Evolutionary conservation across 768 basidiomycete species (phyloP).

Genomic region (Termitomyces sp.): DNA sequence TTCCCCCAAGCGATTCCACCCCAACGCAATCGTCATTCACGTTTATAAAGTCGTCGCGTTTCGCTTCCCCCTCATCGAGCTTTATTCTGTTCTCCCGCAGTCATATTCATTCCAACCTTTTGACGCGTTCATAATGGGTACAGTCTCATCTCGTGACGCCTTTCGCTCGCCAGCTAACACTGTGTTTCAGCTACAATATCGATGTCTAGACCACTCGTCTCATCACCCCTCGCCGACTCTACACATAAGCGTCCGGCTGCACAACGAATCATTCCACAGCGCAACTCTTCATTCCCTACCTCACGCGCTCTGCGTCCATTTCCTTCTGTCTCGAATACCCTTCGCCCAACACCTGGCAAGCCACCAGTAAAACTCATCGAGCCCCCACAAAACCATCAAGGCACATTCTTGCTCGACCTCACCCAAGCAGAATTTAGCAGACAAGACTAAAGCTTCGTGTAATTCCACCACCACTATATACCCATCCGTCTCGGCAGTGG

Average conservation of each 20-base stretch:
- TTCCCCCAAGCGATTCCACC: slow-evolving; percentile 16
- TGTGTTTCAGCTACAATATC: slow-evolving; percentile 33
- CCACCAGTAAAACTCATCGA: slow-evolving; percentile 73
- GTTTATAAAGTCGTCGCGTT: slow-evolving; percentile 23
- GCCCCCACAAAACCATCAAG: slow-evolving; percentile 67
- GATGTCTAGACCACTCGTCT: slow-evolving; percentile 47
- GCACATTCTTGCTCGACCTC: slow-evolving; percentile 70
- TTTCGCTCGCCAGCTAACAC: slow-evolving; percentile 2
- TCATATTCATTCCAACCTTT: slow-evolving; percentile 4
- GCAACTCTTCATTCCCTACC: slow-evolving; percentile 52
- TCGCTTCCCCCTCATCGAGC: slow-evolving; percentile 1
- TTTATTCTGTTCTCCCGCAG: not conserved
- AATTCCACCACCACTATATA: not conserved
- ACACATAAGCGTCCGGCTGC: slow-evolving; percentile 23
- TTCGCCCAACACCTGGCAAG: slow-evolving; percentile 26
- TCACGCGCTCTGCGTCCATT: slow-evolving; percentile 81
- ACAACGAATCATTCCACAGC: slow-evolving; percentile 33
- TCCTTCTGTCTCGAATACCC: slow-evolving; percentile 49
- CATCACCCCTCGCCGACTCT: slow-evolving; percentile 58
- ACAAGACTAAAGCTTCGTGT: slow-evolving; percentile 32
- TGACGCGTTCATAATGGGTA: slow-evolving; percentile 32
- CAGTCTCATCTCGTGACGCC: slow-evolving; percentile 8
- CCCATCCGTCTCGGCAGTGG: slow-evolving; percentile 1
- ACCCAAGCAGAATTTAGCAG: slow-evolving; percentile 81
- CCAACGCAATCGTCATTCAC: slow-evolving; percentile 14